Percentiles rank a stretch among this genome's conserved stretches.
phyloP scores from a whole-genome alignment of 495 filamentous ascomycete genomes.

The Sordaria brevicollis region DNA sequence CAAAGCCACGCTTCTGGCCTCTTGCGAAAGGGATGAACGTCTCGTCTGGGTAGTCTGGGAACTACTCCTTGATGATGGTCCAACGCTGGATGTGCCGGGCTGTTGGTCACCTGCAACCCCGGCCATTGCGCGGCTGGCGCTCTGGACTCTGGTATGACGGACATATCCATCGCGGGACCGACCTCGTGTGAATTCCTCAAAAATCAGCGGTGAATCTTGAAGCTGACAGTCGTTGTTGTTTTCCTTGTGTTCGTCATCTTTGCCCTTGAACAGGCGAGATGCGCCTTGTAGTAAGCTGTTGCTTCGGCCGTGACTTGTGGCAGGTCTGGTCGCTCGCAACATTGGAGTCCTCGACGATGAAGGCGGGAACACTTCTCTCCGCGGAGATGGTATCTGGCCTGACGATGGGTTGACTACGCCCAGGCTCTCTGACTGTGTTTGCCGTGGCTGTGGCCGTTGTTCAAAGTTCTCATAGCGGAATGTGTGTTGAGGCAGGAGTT shows the following conservation, averaged over 20 bases:
- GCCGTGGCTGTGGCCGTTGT: slow-evolving; percentile 1
- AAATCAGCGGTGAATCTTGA: neutral
- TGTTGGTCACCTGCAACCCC: slow-evolving; percentile 16
- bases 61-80: slow-evolving; percentile 13
- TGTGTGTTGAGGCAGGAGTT: neutral
- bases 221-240: neutral
- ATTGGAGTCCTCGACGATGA: slow-evolving; percentile 24
- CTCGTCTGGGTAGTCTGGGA: slow-evolving; percentile 10
- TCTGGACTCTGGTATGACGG: slow-evolving; percentile 15
- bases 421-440: slow-evolving; percentile 5
- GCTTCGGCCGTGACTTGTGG: slow-evolving; percentile 10
- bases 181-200: neutral
- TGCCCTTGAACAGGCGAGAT: slow-evolving; percentile 9
- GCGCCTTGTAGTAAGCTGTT: slow-evolving; percentile 15
- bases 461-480: neutral
- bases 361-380: slow-evolving; percentile 18
- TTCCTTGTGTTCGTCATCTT: slow-evolving; percentile 3
- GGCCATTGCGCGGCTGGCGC: slow-evolving; percentile 13
- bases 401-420: neutral
- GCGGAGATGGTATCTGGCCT: slow-evolving; percentile 1
- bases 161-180: slow-evolving; percentile 12
- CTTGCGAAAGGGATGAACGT: slow-evolving; percentile 17
- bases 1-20: slow-evolving; percentile 19
- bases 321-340: slow-evolving; percentile 15
- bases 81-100: slow-evolving; percentile 2